phyloP scores from a whole-genome alignment of 2,329 filamentous ascomycete species.

The Trichophyton benhamiae region DNA sequence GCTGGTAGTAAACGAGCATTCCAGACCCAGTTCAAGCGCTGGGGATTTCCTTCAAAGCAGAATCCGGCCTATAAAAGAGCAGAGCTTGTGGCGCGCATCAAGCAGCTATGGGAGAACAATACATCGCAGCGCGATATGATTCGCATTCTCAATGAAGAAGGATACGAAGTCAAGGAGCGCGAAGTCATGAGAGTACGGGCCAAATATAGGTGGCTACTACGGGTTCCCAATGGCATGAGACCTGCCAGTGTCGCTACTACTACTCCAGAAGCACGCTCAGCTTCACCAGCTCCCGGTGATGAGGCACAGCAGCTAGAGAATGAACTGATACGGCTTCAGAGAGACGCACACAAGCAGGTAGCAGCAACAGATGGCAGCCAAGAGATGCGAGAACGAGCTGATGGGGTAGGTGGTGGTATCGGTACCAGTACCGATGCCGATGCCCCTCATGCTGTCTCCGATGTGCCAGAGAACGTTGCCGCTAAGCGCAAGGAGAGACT shows the following conservation, averaged over 20 bases:
- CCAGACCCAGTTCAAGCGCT: constrained; percentile 63
- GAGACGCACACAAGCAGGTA: constrained; percentile 25
- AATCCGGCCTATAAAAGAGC: constrained; percentile 59
- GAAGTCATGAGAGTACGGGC: constrained; percentile 58
- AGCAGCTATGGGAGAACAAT: constrained; percentile 68
- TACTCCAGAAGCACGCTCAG: constrained; percentile 12
- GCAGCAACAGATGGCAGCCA: constrained; percentile 17
- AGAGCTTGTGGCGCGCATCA: constrained; percentile 54
- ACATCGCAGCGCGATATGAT: constrained; percentile 62
- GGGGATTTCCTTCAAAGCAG: constrained; percentile 67
- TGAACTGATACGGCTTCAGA: constrained; percentile 27
- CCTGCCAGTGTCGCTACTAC: constrained; percentile 21
- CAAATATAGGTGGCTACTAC: constrained; percentile 56
- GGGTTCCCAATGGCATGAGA: constrained; percentile 49
- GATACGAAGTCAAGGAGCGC: constrained; percentile 58
- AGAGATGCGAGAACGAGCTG: background rate
- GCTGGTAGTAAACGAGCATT: constrained; percentile 58
- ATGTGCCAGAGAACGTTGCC: constrained; percentile 35
- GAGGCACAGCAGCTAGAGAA: constrained; percentile 21
- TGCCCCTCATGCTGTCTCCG: background rate
- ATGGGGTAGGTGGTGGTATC: background rate
- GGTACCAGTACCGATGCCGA: background rate
- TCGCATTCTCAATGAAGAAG: constrained; percentile 55
- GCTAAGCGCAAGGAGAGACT: constrained; percentile 44
- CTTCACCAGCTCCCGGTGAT: background rate